A percentile compares a stretch with the other conserved stretches of the same genome.
These are phyloP conservation scores for Verticillium nubilum DNA, from an alignment of 2,329 filamentous ascomycete genomes.

Conservation along the genomic window DNA sequence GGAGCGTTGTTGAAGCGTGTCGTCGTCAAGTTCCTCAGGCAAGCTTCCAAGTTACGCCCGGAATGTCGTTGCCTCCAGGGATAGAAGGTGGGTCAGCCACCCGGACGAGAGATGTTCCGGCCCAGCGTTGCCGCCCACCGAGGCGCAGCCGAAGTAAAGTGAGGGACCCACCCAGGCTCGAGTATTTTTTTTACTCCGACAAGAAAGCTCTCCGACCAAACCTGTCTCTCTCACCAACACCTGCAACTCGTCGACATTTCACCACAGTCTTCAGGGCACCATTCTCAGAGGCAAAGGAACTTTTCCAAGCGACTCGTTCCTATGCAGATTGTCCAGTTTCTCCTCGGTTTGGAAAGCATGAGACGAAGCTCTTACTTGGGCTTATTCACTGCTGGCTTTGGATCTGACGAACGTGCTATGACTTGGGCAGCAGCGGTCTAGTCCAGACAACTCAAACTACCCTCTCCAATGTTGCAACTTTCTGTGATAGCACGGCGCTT, in stretches of 20 bases:
- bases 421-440: background rate
- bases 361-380: background rate
- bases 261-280: background rate
- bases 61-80: constrained; percentile 14
- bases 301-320: background rate
- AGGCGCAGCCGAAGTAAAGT: background rate
- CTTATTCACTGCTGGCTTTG: background rate
- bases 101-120: background rate
- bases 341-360: background rate
- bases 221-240: background rate
- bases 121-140: background rate
- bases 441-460: no score
- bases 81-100: background rate
- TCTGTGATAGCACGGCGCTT: constrained; percentile 56
- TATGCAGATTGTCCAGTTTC: background rate
- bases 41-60: constrained; percentile 12
- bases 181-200: background rate
- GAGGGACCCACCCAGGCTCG: background rate
- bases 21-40: constrained; percentile 6
- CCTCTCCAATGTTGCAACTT: background rate
- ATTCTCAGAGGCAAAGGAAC: background rate
- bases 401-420: background rate
- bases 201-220: background rate
- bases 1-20: constrained; percentile 10
- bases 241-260: background rate